A percentile compares a stretch with the other conserved stretches of the same genome.
These are phyloP conservation scores for Pseudomicrostroma phylloplanum DNA, from an alignment of 1,284 basidiomycete species.

Conservation along the genomic window DNA sequence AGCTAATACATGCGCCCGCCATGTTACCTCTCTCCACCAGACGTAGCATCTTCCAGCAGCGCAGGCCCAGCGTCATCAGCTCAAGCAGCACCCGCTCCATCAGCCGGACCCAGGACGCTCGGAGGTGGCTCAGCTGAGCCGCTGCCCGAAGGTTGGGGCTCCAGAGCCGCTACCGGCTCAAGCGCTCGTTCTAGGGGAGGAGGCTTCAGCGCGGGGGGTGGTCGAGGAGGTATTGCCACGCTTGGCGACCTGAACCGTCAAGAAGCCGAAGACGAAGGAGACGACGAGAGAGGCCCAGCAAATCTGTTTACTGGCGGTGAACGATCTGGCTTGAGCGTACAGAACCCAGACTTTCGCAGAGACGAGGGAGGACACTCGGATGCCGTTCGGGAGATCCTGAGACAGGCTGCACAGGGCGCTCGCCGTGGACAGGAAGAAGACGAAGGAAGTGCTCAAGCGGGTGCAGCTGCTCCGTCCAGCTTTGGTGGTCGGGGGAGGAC, in stretches of 20 bases:
- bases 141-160: slow-evolving; percentile 29
- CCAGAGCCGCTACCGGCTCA: slow-evolving; percentile 13
- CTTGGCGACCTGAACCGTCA: slow-evolving; percentile 42
- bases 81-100: slow-evolving; percentile 15
- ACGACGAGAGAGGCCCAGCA: slow-evolving; percentile 37
- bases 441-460: slow-evolving; percentile 13
- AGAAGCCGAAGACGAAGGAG: slow-evolving; percentile 28
- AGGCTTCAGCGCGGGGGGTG: slow-evolving; percentile 13
- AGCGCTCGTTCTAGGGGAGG: slow-evolving; percentile 12
- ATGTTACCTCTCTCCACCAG: neutral
- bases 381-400: slow-evolving; percentile 72
- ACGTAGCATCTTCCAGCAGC: neutral
- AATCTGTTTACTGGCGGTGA: slow-evolving; percentile 50
- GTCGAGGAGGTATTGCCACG: slow-evolving; percentile 48
- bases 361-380: slow-evolving; percentile 59
- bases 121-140: slow-evolving; percentile 46
- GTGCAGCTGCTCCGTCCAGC: neutral
- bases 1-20: neutral
- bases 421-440: slow-evolving; percentile 3
- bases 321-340: slow-evolving; percentile 75
- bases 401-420: slow-evolving; percentile 64
- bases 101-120: slow-evolving; percentile 47
- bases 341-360: slow-evolving; percentile 67
- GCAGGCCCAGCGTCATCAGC: slow-evolving; percentile 8
- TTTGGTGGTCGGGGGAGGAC: slow-evolving; percentile 22